A percentile compares a stretch with the other conserved stretches of the same genome.
Evolutionary conservation across 2,329 filamentous ascomycete species (phyloP).

Genomic region (Aspergillus sp.): DNA sequence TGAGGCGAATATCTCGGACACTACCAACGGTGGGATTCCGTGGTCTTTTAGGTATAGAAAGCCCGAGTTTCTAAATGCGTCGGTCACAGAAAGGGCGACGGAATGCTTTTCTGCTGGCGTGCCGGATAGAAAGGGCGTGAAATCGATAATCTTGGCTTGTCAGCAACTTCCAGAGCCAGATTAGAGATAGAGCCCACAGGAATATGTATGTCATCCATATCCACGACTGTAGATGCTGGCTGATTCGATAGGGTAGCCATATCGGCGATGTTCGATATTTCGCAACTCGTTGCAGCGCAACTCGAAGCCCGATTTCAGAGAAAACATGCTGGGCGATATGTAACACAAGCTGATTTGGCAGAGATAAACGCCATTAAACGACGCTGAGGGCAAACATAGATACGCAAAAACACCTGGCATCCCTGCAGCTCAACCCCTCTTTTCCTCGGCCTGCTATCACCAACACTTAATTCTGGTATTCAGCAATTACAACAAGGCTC

Average conservation of each 20-base stretch:
- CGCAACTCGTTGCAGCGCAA: no score
- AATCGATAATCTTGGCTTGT: conserved; percentile 63
- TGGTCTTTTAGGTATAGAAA: conserved; percentile 86
- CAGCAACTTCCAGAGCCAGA: background rate
- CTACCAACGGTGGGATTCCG: conserved; percentile 55
- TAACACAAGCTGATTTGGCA: background rate
- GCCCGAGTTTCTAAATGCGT: conserved; percentile 76
- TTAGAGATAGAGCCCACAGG: conserved; percentile 23
- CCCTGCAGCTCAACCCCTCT: background rate
- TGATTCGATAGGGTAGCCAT: background rate
- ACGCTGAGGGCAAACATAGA: background rate
- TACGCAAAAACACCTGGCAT: background rate
- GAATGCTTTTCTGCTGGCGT: conserved; percentile 52
- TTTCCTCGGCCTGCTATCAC: background rate
- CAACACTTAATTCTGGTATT: conserved; percentile 2
- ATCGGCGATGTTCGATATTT: background rate
- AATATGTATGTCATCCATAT: conserved; percentile 40
- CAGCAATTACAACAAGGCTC: background rate
- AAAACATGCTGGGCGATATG: no score
- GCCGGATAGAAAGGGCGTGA: conserved; percentile 63
- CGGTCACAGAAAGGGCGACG: conserved; percentile 65
- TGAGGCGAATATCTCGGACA: conserved; percentile 57
- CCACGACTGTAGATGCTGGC: conserved; percentile 28
- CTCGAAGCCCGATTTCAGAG: no score
- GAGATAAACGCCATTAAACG: background rate